Base-by-base conservation (phyloP, 768 basidiomycete species). In the Tulasnella sp. region DNA sequence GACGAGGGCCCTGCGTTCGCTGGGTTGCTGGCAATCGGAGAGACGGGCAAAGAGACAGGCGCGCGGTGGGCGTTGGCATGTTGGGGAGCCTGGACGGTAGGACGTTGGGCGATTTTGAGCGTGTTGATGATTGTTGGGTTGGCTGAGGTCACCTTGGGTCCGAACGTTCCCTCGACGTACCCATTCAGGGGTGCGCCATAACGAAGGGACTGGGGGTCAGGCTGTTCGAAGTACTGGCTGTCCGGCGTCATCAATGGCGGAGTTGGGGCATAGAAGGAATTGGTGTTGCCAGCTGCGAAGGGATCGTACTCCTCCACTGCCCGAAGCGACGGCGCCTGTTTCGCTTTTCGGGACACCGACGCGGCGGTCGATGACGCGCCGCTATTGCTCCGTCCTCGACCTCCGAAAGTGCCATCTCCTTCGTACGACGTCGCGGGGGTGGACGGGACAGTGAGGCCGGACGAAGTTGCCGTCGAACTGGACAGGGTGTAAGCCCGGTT, bases 221-320 rank as follows among this genome's bases (percentile, higher is more conserved):
- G 60, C n/a, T 64, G 77, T 18, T 40, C 77, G 60, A 78, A 80
- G 24, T 37, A 46, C 22, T 80, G 42, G 22, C 72, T 75, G 44
- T 80, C 79, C 3, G 72, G 48, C 20, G 74, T 75, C 69, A 75
- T 69, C 37, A 73, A 24, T 16, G 79, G 79, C 12, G 79, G 79
- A 14, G 79, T 80, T 24, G 72, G 72, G 24, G 72, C 79, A 50
- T 80, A 48, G 37, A 80, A 73, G 41, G 79, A 80, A 48, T 44
- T 60, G 18, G 79, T 74, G 58, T 58, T 50, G 37, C 37, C 37
- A 3, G 77, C 50, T 12, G 72, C 79, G 74, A 80, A 80, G 2
- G 79, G 79, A 34, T 80, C 79, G 73, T 75, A 80, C 46, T 80
- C 72, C 20, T 80, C 79, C n/a, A 80, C 79, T 18, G 72, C 42